These are phyloP conservation scores for Seminavis robusta DNA, from an alignment of 108 stramenopile species.

Conservation along the genomic window DNA sequence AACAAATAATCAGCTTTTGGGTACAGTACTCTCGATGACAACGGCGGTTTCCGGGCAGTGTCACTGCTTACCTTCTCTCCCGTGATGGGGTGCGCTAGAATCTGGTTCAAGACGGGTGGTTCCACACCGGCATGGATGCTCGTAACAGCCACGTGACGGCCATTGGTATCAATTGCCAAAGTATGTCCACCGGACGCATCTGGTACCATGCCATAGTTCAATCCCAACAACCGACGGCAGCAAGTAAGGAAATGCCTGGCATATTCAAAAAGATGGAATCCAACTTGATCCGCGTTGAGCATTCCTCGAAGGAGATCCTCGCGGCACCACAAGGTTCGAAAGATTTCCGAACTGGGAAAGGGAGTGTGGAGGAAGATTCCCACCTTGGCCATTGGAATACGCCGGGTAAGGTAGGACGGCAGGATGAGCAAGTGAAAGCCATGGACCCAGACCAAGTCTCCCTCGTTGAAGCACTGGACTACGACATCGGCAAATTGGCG, in stretches of 20 bases:
- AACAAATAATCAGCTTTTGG: background rate
- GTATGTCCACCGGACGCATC: conserved; percentile 84
- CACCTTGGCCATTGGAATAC: conserved; percentile 87
- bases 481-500: conserved; percentile 87
- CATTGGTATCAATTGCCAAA: conserved; percentile 89
- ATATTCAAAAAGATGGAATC: conserved; percentile 99
- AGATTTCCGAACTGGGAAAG: conserved; percentile 98
- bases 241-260: conserved; percentile 98
- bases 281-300: conserved; percentile 96
- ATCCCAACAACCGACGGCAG: conserved; percentile 92
- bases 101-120: conserved; percentile 79
- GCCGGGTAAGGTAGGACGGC: conserved; percentile 87
- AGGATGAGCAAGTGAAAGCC: conserved; percentile 98
- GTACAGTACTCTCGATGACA: background rate
- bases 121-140: conserved; percentile 97
- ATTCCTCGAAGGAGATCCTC: conserved; percentile 93
- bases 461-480: conserved; percentile 79
- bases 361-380: conserved; percentile 98
- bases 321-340: conserved; percentile 92
- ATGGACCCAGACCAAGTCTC: conserved; percentile 97
- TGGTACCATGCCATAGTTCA: conserved; percentile 92
- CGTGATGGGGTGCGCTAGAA: conserved; percentile 60
- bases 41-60: background rate
- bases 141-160: conserved; percentile 90
- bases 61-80: conserved; percentile 44